These are phyloP conservation scores for Phaeoacremonium minimum DNA, from an alignment of 2,329 filamentous ascomycete genomes.

Conservation along the genomic window DNA sequence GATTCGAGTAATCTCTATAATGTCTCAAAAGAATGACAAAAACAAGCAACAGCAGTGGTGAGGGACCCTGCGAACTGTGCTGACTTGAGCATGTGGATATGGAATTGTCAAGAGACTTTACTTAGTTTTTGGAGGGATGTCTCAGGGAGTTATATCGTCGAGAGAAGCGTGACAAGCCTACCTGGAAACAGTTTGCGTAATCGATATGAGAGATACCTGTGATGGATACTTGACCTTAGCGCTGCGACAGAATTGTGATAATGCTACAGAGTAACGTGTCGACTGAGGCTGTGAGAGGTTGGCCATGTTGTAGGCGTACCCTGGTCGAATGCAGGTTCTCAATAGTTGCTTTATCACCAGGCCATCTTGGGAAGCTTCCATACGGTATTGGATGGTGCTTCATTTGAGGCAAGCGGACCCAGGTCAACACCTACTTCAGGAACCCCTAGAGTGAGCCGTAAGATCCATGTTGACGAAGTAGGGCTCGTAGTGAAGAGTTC, in stretches of 20 bases:
- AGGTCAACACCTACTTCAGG: no score
- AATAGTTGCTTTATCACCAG: no score
- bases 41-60: neutral
- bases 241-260: neutral
- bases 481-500: no score
- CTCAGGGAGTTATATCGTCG: neutral
- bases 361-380: no score
- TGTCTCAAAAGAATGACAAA: conserved; percentile 6
- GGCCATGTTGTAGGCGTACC: neutral
- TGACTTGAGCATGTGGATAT: conserved; percentile 9
- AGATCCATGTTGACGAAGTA: no score
- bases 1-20: neutral
- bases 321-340: no score
- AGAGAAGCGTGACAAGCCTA: neutral
- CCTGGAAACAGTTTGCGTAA: neutral
- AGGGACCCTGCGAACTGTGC: conserved; percentile 3
- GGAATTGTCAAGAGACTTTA: conserved; percentile 6
- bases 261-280: neutral
- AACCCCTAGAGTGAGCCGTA: no score
- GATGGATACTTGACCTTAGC: neutral
- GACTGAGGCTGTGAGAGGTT: neutral
- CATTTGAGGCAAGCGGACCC: no score
- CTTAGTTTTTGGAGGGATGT: neutral
- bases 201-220: no score
- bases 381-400: no score